Conservation (phyloP, 2,329 filamentous ascomycete species). For the Chrysoporthe cubensis region DNA sequence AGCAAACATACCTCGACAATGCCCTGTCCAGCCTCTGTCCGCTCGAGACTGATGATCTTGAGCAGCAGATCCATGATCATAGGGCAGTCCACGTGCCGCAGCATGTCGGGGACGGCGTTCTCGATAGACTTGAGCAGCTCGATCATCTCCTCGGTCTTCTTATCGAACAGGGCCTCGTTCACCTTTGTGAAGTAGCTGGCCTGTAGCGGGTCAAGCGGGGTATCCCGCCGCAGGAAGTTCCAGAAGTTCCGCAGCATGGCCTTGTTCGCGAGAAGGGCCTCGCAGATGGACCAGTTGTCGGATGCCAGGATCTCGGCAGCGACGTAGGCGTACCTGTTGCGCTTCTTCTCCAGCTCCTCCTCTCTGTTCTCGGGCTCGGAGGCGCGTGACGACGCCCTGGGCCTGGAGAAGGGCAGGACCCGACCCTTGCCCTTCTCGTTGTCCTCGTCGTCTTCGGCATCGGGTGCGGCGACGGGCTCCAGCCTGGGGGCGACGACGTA, state of each 20-base stretch:
- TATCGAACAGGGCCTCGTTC: constrained; percentile 95
- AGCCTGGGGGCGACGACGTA: constrained; percentile 86
- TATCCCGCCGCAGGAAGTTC: constrained; percentile 82
- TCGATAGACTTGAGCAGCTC: constrained; percentile 84
- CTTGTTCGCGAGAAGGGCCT: constrained; percentile 86
- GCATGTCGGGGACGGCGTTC: constrained; percentile 79
- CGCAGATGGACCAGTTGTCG: constrained; percentile 95
- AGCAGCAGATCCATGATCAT: constrained; percentile 98
- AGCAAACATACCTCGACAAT: constrained; percentile 78
- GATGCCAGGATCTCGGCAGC: constrained; percentile 92
- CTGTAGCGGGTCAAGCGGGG: constrained; percentile 88
- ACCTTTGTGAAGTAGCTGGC: constrained; percentile 99
- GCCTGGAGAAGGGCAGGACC: constrained; percentile 53
- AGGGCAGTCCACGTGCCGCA: constrained; percentile 93
- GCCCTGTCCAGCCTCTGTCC: constrained; percentile 86
- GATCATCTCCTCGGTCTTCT: constrained; percentile 98
- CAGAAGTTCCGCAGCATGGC: constrained; percentile 82
- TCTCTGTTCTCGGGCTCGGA: constrained; percentile 56
- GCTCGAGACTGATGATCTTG: constrained; percentile 96
- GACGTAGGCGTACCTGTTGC: constrained; percentile 91
- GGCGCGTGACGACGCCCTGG: constrained; percentile 57
- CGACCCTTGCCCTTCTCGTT: constrained; percentile 49
- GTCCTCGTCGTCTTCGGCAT: constrained; percentile 55
- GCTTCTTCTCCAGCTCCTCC: constrained; percentile 86
- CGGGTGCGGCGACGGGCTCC: constrained; percentile 57